Base-by-base conservation (phyloP, 495 filamentous ascomycete species). In the Aspergillus steynii region DNA sequence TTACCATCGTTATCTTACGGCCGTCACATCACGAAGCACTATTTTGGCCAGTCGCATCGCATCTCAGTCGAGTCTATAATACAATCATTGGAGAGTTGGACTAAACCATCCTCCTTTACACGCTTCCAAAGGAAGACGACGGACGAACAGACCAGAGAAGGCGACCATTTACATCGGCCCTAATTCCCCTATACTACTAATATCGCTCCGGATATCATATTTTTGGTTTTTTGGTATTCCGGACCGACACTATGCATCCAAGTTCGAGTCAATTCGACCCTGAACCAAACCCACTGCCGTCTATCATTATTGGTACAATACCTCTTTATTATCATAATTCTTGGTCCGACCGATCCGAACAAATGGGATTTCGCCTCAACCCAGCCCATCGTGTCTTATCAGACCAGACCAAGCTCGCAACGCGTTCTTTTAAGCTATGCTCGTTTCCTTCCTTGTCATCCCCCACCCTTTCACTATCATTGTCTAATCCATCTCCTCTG, bases 11-110 rank as follows among this genome's bases (percentile, higher is more conserved):
- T 53, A 2, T 53, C 32, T 56, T 20, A 56, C 53, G 53, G 53
- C 53, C 46, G 12, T 56, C 53, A 45, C 53, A 56, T 56, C 53
- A 56, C 53, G 53, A 53, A 56, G 2, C 50, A 26, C 14, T 37
- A 45, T 34, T 20, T 45, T 10, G 20, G 15, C 53, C 28, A 7
- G 9, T 42, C 37, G 37, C 37, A 1, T 42, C 37, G 37, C 37
- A 15, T 42, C 9, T 42, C 37, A 42, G 2, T 42, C 5, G 29
- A 53, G 49, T 50, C 49, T 50, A 7, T 53, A 29, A 29, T 53
- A 29, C 51, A 31, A 29, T n/a, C 26, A 53, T n/a, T 27, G 29
- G 15, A 27, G 51, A 53, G 51, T 53, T 14, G 27, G 26, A 31
- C 26, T 14, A 5, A 34, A 32, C 26, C 51, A 50, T 50, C 27